Evolutionary conservation across 2,329 filamentous ascomycete species (phyloP).

Genomic region (Hypoxylon sp.): DNA sequence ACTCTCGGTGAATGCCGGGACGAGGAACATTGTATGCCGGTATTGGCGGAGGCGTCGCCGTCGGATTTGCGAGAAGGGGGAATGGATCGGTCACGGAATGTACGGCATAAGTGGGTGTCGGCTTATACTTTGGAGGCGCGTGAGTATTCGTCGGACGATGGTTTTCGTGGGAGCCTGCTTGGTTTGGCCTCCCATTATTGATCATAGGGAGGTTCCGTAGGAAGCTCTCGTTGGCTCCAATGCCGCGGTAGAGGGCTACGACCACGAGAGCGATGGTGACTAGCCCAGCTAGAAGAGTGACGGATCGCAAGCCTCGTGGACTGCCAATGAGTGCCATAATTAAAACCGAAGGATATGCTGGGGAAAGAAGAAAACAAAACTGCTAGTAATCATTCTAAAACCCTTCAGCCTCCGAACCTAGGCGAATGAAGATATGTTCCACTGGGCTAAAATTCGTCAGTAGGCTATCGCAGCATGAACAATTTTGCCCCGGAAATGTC

Average conservation of each 20-base stretch:
- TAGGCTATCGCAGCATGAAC: not conserved
- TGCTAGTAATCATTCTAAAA: constrained; percentile 27
- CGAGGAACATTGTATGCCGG: constrained; percentile 56
- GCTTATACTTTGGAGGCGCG: constrained; percentile 51
- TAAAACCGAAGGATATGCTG: constrained; percentile 23
- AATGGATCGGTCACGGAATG: constrained; percentile 49
- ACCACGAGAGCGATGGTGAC: constrained; percentile 43
- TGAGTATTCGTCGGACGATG: constrained; percentile 47
- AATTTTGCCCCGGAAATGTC: not conserved
- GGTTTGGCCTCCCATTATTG: constrained; percentile 33
- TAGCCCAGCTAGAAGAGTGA: constrained; percentile 44
- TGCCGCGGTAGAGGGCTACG: constrained; percentile 41
- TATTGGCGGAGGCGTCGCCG: constrained; percentile 52
- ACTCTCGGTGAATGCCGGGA: constrained; percentile 55
- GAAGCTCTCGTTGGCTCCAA: constrained; percentile 41
- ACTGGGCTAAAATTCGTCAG: not conserved
- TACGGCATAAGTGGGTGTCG: constrained; percentile 45
- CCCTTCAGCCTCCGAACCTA: constrained; percentile 9
- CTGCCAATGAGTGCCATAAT: constrained; percentile 36
- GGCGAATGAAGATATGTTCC: constrained; percentile 5
- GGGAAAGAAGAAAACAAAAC: constrained; percentile 13
- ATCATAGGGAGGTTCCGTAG: constrained; percentile 46
- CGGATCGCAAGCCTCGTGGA: constrained; percentile 39
- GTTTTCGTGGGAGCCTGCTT: constrained; percentile 25
- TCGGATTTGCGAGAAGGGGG: constrained; percentile 47